Conservation (phyloP, 139 green algal species). For the Eudorina sp. region DNA sequence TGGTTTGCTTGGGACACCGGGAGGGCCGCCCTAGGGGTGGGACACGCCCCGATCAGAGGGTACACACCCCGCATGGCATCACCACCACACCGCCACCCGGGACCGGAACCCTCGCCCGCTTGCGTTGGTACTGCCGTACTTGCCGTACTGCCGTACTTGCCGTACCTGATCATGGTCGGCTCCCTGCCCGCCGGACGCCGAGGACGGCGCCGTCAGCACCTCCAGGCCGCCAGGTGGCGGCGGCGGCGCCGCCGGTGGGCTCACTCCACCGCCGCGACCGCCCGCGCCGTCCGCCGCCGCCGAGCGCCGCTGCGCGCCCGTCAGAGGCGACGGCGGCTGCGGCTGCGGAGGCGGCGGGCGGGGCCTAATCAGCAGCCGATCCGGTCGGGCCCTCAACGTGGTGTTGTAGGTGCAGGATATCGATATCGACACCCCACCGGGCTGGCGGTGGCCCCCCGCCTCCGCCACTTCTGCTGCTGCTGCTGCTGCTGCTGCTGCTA, state of each 20-base stretch:
- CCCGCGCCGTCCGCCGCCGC: too few relatives aligned
- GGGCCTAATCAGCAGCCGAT: neutral
- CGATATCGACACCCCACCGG: neutral
- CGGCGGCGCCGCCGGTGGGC: neutral
- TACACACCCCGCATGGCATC: too few relatives aligned
- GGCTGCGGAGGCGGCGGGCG: neutral
- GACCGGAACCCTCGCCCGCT: neutral
- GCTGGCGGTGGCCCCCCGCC: neutral
- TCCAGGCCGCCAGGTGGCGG: too few relatives aligned
- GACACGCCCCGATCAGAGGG: neutral
- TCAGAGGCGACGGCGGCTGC: neutral
- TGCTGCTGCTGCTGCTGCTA: slow-evolving; percentile 15
- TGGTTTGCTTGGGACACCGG: neutral
- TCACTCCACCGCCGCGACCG: too few relatives aligned
- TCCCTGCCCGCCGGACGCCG: too few relatives aligned
- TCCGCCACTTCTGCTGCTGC: neutral
- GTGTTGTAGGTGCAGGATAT: slow-evolving; percentile 32
- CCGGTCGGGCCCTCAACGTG: neutral
- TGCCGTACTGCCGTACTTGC: too few relatives aligned
- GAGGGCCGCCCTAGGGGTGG: neutral
- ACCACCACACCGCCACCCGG: too few relatives aligned
- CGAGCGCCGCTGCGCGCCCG: neutral
- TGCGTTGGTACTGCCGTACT: neutral
- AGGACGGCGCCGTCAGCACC: too few relatives aligned
- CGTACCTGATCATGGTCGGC: too few relatives aligned